Percentiles rank a stretch among this genome's conserved stretches.
Evolutionary conservation across 75 land plant species (phyloP).

Genomic region (Cryptomeria japonica): DNA sequence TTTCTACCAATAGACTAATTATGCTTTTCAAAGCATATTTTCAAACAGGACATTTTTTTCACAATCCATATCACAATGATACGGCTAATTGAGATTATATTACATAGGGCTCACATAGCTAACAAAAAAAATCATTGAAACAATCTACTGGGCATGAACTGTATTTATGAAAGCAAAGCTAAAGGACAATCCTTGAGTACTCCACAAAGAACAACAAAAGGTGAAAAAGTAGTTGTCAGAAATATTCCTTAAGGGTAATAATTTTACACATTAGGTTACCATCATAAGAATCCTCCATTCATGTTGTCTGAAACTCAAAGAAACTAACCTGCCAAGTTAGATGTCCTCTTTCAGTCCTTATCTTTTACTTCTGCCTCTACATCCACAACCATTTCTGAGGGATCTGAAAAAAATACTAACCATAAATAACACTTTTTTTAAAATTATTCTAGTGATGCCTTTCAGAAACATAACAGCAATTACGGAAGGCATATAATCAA

Average conservation of each 20-base stretch:
- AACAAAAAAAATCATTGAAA: neutral
- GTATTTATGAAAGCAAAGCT: neutral
- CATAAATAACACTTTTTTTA: neutral
- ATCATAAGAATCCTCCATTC: neutral
- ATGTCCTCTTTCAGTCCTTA: constrained; percentile 30
- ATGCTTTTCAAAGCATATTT: neutral
- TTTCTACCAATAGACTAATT: neutral
- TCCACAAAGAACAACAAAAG: neutral
- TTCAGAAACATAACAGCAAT: neutral
- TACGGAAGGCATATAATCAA: neutral
- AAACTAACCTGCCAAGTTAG: neutral
- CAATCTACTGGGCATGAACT: neutral
- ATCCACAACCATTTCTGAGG: constrained; percentile 66
- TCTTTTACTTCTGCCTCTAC: constrained; percentile 84
- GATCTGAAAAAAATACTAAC: constrained; percentile 22
- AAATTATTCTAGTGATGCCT: neutral
- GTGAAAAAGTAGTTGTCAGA: neutral
- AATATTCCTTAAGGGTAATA: neutral
- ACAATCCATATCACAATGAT: neutral
- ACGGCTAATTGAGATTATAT: neutral
- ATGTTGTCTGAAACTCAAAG: neutral
- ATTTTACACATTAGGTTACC: neutral
- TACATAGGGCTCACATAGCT: neutral
- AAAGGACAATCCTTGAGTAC: neutral
- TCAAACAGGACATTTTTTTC: neutral